Conservation (phyloP, 140 eudicot species). For the Erigeron philadelphicus region DNA sequence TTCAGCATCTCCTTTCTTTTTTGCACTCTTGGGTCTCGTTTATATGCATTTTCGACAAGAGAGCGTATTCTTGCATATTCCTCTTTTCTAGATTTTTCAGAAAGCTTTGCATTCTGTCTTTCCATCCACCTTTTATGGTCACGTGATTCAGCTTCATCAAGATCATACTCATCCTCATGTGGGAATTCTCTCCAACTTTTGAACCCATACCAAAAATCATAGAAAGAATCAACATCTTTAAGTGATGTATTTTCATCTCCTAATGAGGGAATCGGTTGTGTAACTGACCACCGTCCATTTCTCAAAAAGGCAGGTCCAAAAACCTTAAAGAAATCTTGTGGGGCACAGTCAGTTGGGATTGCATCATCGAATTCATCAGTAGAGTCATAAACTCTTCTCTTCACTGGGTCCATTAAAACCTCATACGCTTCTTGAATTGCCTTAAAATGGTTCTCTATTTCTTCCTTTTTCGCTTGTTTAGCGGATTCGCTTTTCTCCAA, state of each 20-base stretch:
- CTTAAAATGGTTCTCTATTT: conserved; percentile 81
- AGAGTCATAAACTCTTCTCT: conserved; percentile 80
- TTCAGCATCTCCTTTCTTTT: conserved; percentile 63
- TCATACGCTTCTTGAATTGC: conserved; percentile 93
- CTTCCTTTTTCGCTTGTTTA: conserved; percentile 77
- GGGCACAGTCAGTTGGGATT: conserved; percentile 78
- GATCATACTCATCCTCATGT: conserved; percentile 83
- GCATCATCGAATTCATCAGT: conserved; percentile 97
- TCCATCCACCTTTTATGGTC: conserved; percentile 99
- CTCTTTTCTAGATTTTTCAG: conserved; percentile 91
- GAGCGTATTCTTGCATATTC: conserved; percentile 60
- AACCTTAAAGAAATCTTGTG: conserved; percentile 82
- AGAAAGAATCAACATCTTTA: conserved; percentile 69
- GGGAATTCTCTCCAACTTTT: conserved; percentile 99
- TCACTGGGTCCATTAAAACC: conserved; percentile 67
- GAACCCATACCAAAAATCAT: conserved; percentile 79
- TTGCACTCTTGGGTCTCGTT: conserved; percentile 74
- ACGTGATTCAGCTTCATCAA: conserved; percentile 95
- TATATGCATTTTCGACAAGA: conserved; percentile 83
- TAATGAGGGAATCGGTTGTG: conserved; percentile 62
- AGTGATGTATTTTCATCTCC: conserved; percentile 73
- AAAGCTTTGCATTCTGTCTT: conserved; percentile 82
- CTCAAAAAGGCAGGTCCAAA: conserved; percentile 91
- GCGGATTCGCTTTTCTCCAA: conserved; percentile 71
- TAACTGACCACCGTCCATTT: conserved; percentile 90